Evolutionary conservation across 2,329 filamentous ascomycete genomes (phyloP).

Genomic region (Fusarium sulawesiense): DNA sequence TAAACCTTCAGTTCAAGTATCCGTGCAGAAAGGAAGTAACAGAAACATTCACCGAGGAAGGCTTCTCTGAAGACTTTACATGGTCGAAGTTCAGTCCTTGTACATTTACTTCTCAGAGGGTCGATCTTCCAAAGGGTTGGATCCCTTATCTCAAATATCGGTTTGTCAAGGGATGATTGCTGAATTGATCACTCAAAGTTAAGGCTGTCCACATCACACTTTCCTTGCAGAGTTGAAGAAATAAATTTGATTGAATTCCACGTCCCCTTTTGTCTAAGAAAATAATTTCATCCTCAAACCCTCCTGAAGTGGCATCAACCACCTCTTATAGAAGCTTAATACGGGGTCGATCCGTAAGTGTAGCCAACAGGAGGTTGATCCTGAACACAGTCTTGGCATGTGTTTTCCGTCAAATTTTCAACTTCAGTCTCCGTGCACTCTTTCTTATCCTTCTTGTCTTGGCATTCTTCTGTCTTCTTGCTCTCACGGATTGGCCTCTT

Average conservation of each 20-base stretch:
- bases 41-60: constrained; percentile 19
- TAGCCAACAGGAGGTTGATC: not conserved
- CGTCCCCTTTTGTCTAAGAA: not conserved
- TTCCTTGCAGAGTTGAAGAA: not conserved
- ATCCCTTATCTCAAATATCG: constrained; percentile 36
- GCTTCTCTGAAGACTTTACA: constrained; percentile 13
- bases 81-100: constrained; percentile 31
- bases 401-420: accelerated
- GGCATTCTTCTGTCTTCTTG: not conserved
- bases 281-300: not conserved
- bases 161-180: constrained; percentile 13
- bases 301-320: not conserved
- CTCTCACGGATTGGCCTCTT: accelerated
- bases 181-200: not conserved
- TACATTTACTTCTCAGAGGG: constrained; percentile 15
- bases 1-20: constrained; percentile 31
- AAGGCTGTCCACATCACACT: not conserved
- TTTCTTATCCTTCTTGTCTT: not conserved
- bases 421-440: not conserved
- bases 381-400: not conserved
- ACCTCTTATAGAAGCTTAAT: not conserved
- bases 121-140: constrained; percentile 28
- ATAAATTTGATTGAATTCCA: not conserved
- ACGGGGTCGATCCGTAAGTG: not conserved
- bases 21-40: constrained; percentile 20